phyloP scores from a whole-genome alignment of 2,329 filamentous ascomycete genomes.

The Trichoderma atrobrunneum region DNA sequence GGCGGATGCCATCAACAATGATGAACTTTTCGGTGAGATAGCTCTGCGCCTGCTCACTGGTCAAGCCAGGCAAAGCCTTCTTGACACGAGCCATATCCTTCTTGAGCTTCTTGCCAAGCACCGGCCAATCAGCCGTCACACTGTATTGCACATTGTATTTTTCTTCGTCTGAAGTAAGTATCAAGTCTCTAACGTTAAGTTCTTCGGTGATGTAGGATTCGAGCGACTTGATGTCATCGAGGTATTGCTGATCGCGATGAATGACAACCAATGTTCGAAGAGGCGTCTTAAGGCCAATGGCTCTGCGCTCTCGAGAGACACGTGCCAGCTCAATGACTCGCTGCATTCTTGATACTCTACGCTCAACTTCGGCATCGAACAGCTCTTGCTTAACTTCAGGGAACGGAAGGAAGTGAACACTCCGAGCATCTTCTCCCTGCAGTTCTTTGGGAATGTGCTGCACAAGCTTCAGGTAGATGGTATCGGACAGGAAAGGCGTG shows the following conservation, averaged over 20 bases:
- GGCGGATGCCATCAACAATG: conserved; percentile 77
- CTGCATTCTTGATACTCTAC: conserved; percentile 88
- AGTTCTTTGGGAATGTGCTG: conserved; percentile 75
- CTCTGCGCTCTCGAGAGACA: conserved; percentile 79
- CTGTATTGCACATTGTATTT: conserved; percentile 92
- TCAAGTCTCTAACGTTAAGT: conserved; percentile 81
- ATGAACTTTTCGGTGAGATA: conserved; percentile 75
- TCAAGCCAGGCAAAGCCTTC: conserved; percentile 78
- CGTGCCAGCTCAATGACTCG: conserved; percentile 89
- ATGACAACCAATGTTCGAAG: conserved; percentile 87
- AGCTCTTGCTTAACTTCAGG: conserved; percentile 85
- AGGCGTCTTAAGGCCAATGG: conserved; percentile 85
- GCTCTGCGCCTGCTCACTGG: conserved; percentile 73
- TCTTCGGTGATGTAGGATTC: conserved; percentile 90
- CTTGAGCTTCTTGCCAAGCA: conserved; percentile 94
- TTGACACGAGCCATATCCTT: conserved; percentile 91
- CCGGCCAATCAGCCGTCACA: conserved; percentile 87
- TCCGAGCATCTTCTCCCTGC: conserved; percentile 69
- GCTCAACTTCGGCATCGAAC: conserved; percentile 82
- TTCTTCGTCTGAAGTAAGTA: conserved; percentile 81
- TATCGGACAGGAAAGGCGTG: conserved; percentile 92
- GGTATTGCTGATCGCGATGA: conserved; percentile 75
- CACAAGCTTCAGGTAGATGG: conserved; percentile 81
- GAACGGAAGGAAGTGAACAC: conserved; percentile 89
- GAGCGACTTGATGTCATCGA: conserved; percentile 81